Percentiles rank a stretch among this genome's conserved stretches.
phyloP scores from a whole-genome alignment of 768 basidiomycete genomes.

The Tricholoma saponaceum region DNA sequence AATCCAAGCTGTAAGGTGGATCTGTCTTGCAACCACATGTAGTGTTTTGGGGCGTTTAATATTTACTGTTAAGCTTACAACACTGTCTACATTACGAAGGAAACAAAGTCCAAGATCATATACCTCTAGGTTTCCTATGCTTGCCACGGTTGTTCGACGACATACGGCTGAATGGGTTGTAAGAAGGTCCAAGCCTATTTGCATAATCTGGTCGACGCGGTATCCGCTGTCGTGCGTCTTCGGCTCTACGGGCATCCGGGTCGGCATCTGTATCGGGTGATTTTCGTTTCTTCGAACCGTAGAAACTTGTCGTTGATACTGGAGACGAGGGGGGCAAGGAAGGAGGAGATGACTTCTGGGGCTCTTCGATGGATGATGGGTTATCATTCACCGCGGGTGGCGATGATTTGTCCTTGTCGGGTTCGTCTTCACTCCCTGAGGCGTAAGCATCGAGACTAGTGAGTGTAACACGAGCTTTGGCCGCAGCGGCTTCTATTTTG shows the following conservation, averaged over 20 bases:
- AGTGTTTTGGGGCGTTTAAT: conserved; percentile 6
- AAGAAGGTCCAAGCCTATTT: conserved; percentile 5
- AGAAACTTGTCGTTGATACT: conserved; percentile 38
- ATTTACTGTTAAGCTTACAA: conserved; percentile 14
- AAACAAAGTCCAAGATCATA: conserved; percentile 10
- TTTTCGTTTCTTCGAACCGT: conserved; percentile 28
- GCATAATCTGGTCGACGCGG: conserved; percentile 1
- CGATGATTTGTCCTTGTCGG: conserved; percentile 8
- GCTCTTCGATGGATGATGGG: conserved; percentile 8
- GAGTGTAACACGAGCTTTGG: conserved; percentile 24
- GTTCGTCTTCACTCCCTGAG: conserved; percentile 25
- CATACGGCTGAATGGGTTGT: conserved; percentile 11
- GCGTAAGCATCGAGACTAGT: conserved; percentile 21
- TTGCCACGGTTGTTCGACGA: conserved; percentile 3
- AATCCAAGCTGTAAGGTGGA: conserved; percentile 43
- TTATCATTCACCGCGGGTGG: conserved; percentile 13
- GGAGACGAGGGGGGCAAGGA: conserved; percentile 25
- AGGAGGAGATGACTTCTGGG: conserved; percentile 28
- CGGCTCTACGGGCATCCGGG: conserved; percentile 1
- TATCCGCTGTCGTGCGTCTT: conserved; percentile 2
- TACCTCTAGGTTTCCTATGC: conserved; percentile 12
- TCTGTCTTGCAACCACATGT: conserved; percentile 1
- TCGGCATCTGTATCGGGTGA: conserved; percentile 12
- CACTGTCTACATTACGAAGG: background rate
- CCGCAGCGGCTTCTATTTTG: conserved; percentile 44